phyloP scores from a whole-genome alignment of 176 grass and related monocot species.

The Eragrostis nindensis region DNA sequence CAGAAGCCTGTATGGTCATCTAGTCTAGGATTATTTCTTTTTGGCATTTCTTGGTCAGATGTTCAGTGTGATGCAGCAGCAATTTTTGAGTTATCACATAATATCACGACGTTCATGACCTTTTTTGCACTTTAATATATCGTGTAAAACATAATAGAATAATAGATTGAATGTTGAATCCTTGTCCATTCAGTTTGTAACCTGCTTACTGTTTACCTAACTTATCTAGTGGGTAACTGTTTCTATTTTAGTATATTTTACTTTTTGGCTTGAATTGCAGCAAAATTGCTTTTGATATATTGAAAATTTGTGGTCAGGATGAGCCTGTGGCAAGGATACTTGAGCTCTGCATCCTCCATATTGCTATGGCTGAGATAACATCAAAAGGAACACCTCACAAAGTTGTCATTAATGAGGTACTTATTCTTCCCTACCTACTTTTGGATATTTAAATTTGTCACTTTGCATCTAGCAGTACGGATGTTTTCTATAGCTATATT shows the following conservation, averaged over 20 bases:
- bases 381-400: constrained; percentile 82
- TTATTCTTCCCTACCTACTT: background rate
- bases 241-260: constrained; percentile 14
- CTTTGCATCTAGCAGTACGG: background rate
- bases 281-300: background rate
- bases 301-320: constrained; percentile 54
- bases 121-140: constrained; percentile 4
- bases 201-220: background rate
- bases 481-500: background rate
- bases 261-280: background rate
- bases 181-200: background rate
- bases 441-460: constrained; percentile 5
- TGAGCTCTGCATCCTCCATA: constrained; percentile 95
- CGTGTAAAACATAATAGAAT: no score
- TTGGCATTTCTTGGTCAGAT: background rate
- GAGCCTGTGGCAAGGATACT: constrained; percentile 86
- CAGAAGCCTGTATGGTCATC: background rate
- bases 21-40: background rate
- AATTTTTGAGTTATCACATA: background rate
- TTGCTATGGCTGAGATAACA: constrained; percentile 98
- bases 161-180: background rate
- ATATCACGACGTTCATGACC: background rate
- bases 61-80: constrained; percentile 23
- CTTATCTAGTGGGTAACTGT: background rate
- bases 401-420: constrained; percentile 91